phyloP scores from a whole-genome alignment of 345 rosid species.

The Brassica cretica region DNA sequence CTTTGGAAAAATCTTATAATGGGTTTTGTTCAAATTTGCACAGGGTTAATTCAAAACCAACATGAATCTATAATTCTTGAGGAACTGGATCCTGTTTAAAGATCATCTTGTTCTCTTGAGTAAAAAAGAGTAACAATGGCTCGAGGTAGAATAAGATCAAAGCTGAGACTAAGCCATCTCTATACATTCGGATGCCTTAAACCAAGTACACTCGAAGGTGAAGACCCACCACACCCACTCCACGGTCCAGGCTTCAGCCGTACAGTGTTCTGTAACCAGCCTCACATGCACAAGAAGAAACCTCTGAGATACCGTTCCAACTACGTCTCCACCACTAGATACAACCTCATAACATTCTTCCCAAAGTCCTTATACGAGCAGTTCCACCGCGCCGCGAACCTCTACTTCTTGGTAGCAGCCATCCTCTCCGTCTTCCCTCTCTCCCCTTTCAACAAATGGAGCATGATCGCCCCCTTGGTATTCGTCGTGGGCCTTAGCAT shows the following conservation, averaged over 20 bases:
- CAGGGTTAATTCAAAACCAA: conserved; percentile 23
- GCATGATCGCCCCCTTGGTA: conserved; percentile 61
- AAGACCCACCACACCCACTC: conserved; percentile 31
- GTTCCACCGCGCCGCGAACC: conserved; percentile 76
- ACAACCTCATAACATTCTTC: conserved; percentile 57
- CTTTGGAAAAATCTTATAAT: not conserved
- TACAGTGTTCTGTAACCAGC: conserved; percentile 52
- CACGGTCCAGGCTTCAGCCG: conserved; percentile 36
- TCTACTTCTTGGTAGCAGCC: conserved; percentile 67
- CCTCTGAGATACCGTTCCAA: conserved; percentile 52
- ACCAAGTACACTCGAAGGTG: conserved; percentile 36
- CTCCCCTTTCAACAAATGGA: conserved; percentile 50
- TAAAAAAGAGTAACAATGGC: conserved; percentile 48
- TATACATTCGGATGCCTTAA: conserved; percentile 60
- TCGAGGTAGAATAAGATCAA: conserved; percentile 72
- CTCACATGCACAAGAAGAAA: conserved; percentile 45
- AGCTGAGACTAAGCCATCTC: conserved; percentile 67
- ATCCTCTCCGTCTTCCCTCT: conserved; percentile 45
- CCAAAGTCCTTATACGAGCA: conserved; percentile 76
- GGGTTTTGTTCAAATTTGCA: conserved; percentile 4
- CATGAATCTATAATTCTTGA: conserved; percentile 9
- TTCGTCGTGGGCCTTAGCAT: conserved; percentile 71
- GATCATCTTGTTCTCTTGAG: not conserved
- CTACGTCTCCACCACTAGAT: conserved; percentile 65
- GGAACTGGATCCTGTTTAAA: conserved; percentile 22